phyloP scores from a whole-genome alignment of 2,329 filamentous ascomycete species.

The Alternaria gaisen region DNA sequence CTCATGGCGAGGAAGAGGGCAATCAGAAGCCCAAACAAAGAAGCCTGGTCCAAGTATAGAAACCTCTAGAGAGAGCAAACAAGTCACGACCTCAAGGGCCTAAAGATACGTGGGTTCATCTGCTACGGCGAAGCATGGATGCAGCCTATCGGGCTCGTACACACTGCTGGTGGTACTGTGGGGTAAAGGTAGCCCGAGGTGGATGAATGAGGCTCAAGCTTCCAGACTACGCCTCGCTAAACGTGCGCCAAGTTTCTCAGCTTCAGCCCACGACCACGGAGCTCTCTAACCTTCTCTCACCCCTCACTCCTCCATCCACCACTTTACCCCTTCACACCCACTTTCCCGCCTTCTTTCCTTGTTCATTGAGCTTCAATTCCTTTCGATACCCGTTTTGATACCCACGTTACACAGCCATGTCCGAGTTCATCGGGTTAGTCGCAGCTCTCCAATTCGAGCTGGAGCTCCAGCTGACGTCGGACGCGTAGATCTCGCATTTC shows the following conservation, averaged over 20 bases:
- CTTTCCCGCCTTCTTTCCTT: constrained; percentile 31
- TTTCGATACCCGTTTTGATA: constrained; percentile 37
- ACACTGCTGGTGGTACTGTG: constrained; percentile 19
- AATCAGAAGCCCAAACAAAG: background rate
- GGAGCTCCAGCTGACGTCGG: constrained; percentile 48
- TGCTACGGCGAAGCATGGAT: constrained; percentile 4
- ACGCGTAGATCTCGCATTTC: constrained; percentile 83
- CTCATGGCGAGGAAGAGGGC: constrained; percentile 31
- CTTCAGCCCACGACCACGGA: constrained; percentile 26
- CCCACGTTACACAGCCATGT: constrained; percentile 56
- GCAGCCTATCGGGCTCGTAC: background rate
- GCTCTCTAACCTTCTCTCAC: constrained; percentile 20
- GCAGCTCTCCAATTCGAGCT: constrained; percentile 43
- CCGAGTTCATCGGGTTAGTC: constrained; percentile 68
- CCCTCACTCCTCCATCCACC: constrained; percentile 21
- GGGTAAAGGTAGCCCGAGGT: constrained; percentile 27
- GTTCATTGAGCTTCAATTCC: constrained; percentile 30
- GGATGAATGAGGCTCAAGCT: constrained; percentile 22
- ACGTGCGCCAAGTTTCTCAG: constrained; percentile 31
- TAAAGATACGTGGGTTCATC: background rate
- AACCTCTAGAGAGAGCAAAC: background rate
- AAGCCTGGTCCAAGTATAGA: background rate
- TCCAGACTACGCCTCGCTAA: constrained; percentile 28
- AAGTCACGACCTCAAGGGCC: constrained; percentile 13
- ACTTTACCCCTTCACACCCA: constrained; percentile 28